Base-by-base conservation (phyloP, 352 stramenopile species). In the Phytophthora podocarpi region DNA sequence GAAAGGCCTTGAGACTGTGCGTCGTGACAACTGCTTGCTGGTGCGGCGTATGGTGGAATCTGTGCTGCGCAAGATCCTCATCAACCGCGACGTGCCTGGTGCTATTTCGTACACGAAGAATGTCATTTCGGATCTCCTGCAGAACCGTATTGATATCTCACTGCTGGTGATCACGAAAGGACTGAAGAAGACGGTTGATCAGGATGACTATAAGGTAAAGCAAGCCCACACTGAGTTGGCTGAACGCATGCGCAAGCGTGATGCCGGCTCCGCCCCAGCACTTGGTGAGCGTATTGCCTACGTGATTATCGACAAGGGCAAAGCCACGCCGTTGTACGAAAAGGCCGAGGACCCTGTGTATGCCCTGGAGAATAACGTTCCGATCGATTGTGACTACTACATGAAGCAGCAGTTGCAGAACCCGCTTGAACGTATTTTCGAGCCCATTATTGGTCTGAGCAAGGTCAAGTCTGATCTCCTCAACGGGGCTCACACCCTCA, bases 121-220 rank as follows among this genome's bases (percentile, higher is more conserved):
- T 20, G 92, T 98, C 51, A 99, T 99, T 63, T 89, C 93, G 8
- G 95, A 99, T 73, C 74, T 99, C 20, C 72, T 99, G n/a, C 97
- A 99, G 79, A 99, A 99, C 76, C 99, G 98, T 54, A 96, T 99
- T 69, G 98, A 99, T 76, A 99, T 99, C 49, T 99, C 94, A n/a
- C 80, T 98, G 34, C 77, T 99, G 27, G 97, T 99, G 27, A 99
- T 99, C 72, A 99, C 98, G 2, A 99, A 99, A 70, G 97, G 95
- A 34, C 77, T 99, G 15, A 98, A 98, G 61, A 99, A 99, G 75
- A 97, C 91, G n/a, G 95, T 97, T 11, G 95, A 99, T 70, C 96
- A 97, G 57, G 91, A 98, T 15, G 97, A 98, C 67, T 99, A 99
- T 85, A 98, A 98, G 61, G 83, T 96, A n/a, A 99, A 99, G 66